Percentiles rank a stretch among this genome's conserved stretches.
Conservation (phyloP, 2,329 filamentous ascomycete species). For the Beauveria asiatica region DNA sequence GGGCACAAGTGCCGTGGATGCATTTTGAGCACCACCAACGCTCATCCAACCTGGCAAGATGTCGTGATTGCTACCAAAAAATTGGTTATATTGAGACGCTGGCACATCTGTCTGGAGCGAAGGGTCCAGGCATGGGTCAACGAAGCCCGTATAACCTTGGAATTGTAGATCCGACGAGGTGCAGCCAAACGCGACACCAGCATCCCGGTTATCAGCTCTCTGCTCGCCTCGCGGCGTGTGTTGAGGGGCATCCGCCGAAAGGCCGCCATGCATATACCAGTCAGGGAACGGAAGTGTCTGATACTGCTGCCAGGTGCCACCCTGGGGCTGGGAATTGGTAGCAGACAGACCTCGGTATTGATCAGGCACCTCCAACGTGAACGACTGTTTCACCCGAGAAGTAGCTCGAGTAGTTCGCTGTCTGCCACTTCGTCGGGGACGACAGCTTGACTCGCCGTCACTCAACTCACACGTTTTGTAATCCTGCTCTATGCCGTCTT, state of each 20-base stretch:
- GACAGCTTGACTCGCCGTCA: constrained; percentile 16
- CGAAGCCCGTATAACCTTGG: not conserved
- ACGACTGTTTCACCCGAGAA: constrained; percentile 1
- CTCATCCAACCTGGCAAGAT: not conserved
- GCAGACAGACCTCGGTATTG: not conserved
- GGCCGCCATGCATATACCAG: not conserved
- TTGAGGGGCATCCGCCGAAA: not conserved
- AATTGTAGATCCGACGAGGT: not conserved
- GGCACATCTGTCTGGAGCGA: not conserved
- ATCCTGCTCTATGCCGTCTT: constrained; percentile 49
- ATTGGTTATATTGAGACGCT: not conserved
- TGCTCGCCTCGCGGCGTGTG: not conserved
- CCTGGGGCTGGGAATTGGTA: not conserved
- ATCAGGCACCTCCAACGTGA: not conserved
- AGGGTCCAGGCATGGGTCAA: constrained; percentile 3
- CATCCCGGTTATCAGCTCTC: not conserved
- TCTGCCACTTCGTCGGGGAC: not conserved
- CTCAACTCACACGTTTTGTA: constrained; percentile 34
- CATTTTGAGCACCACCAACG: not conserved
- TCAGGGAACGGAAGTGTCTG: not conserved
- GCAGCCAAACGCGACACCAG: not conserved
- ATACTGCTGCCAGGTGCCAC: not conserved
- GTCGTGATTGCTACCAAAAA: not conserved
- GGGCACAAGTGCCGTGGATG: constrained; percentile 8
- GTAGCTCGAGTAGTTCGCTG: not conserved